Base-by-base conservation (phyloP, 441 rosid genomes). In the Macaranga tanarius region DNA sequence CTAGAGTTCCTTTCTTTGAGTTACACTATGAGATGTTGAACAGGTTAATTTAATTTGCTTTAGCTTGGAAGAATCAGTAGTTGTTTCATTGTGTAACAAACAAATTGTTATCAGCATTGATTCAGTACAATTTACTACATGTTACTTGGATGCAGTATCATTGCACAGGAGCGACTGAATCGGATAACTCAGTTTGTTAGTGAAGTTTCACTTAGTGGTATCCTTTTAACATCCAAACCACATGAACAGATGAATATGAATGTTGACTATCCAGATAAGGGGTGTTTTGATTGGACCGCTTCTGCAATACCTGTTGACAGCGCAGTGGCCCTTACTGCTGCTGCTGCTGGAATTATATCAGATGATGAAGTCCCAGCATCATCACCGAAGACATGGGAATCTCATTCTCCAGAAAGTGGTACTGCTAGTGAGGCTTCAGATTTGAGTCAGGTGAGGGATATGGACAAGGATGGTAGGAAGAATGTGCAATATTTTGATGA, bases 141-240 rank as follows among this genome's bases (percentile, higher is more conserved):
- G 80, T 73, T 52, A 22, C 80, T 75, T 82, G 80, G 76, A 76
- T 90, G 92, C 93, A 95, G 99, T 75, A 90, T 95, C 77, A 85
- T 93, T 73, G 90, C 99, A 64, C 99, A 95, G 82, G 99, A 95
- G 87, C 98, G 99, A 65, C 84, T 95, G 80, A 89, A 89, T 76
- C 82, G 98, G 77, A 89, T 93, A 77, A 92, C 97, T 28, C 88
- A 88, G 67, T 89, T 91, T 84, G 86, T 92, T 74, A 83, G 76
- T 78, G 98, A 91, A 79, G 75, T 91, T 84, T 87, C 97, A 58
- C 83, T 85, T 55, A 83, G 84, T 80, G 76, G 69, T 42, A 57
- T 67, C 67, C 87, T 88, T 76, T 84, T 85, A 44, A 62, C 63
- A 5, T 55, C 90, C 47, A 86, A 84, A 75, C 61, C 50, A 71